Conservation (phyloP, 768 basidiomycete species). For the Leccinum obscurum region DNA sequence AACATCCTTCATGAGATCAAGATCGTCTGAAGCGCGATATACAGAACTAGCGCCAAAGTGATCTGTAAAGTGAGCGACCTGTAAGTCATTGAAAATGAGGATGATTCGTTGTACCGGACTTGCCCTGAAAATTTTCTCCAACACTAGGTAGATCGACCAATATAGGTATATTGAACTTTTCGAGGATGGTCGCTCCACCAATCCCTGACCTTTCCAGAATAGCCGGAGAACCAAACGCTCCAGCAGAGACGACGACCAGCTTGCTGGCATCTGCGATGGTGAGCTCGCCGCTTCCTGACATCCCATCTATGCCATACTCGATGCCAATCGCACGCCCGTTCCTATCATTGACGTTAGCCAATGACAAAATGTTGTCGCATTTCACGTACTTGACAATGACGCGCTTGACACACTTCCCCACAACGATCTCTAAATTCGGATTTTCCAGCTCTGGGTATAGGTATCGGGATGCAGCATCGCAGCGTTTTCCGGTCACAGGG, state of each 20-base stretch:
- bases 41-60: too few species aligned
- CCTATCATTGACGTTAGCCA: slow-evolving; percentile 16
- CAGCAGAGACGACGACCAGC: slow-evolving; percentile 50
- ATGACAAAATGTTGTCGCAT: not conserved
- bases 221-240: slow-evolving; percentile 54
- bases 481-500: slow-evolving; percentile 35
- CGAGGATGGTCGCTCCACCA: slow-evolving; percentile 35
- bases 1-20: too few species aligned
- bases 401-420: slow-evolving; percentile 17
- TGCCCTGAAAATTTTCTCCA: slow-evolving; percentile 39
- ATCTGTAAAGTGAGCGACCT: too few species aligned
- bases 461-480: slow-evolving; percentile 33
- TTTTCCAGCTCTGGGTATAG: slow-evolving; percentile 30
- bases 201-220: slow-evolving; percentile 52
- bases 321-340: slow-evolving; percentile 35
- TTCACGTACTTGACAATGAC: slow-evolving; percentile 8
- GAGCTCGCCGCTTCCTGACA: not conserved
- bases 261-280: slow-evolving; percentile 27
- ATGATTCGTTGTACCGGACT: too few species aligned
- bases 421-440: slow-evolving; percentile 30
- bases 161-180: slow-evolving; percentile 42
- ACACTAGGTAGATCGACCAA: not conserved
- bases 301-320: slow-evolving; percentile 29
- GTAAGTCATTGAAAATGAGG: too few species aligned
- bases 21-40: too few species aligned